Evolutionary conservation across 495 filamentous ascomycete species (phyloP).

Genomic region (Tetracladium setigerum): DNA sequence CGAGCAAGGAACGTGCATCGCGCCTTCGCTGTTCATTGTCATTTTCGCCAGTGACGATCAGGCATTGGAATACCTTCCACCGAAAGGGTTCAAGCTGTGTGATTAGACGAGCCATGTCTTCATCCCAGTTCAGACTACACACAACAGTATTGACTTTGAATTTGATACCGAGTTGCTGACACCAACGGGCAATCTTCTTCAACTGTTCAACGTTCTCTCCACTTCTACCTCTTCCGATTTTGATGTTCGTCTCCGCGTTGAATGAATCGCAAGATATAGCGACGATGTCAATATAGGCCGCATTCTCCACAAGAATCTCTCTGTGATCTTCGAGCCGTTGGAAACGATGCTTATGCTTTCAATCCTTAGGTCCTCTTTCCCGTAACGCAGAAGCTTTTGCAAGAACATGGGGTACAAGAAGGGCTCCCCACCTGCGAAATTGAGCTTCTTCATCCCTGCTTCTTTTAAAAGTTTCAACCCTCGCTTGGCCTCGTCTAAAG

Average conservation of each 20-base stretch:
- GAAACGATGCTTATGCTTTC: constrained; percentile 46
- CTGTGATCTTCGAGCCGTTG: constrained; percentile 42
- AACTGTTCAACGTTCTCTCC: constrained; percentile 38
- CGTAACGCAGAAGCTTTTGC: constrained; percentile 38
- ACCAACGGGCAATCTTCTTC: constrained; percentile 34
- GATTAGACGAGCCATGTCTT: constrained; percentile 46
- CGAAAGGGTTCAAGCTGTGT: constrained; percentile 39
- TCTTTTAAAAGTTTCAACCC: constrained; percentile 38
- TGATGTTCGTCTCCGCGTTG: constrained; percentile 40
- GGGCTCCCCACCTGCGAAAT: constrained; percentile 56
- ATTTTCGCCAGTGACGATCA: constrained; percentile 48
- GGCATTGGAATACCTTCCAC: constrained; percentile 53
- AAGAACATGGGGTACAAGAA: constrained; percentile 44
- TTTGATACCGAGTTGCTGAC: constrained; percentile 37
- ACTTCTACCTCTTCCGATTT: constrained; percentile 39
- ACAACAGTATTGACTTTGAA: constrained; percentile 57
- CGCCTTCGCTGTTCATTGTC: constrained; percentile 32
- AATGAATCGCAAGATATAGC: constrained; percentile 54
- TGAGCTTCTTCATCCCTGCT: constrained; percentile 51
- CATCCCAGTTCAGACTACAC: constrained; percentile 38
- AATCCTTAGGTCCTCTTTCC: constrained; percentile 41
- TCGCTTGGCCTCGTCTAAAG: constrained; percentile 30
- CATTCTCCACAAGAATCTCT: constrained; percentile 35
- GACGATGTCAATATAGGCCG: constrained; percentile 42
- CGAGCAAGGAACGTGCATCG: constrained; percentile 38